A percentile compares a stretch with the other conserved stretches of the same genome.
phyloP scores from a whole-genome alignment of 306 rosid genomes.

The Ziziphus jujuba region DNA sequence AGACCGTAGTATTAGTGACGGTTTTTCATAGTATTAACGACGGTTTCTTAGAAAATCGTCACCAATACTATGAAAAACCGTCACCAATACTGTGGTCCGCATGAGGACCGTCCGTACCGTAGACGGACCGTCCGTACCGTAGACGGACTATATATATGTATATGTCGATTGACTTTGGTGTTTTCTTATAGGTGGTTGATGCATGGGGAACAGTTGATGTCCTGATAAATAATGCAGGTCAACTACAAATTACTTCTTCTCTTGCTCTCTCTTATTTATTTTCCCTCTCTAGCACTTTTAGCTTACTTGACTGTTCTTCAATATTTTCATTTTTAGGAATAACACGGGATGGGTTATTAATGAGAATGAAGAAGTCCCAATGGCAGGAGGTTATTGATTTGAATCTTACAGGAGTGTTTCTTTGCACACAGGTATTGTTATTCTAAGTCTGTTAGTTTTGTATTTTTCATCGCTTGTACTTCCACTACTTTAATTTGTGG shows the following conservation, averaged over 20 bases:
- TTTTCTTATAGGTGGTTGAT: constrained; percentile 71
- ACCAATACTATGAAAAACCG: too few relatives aligned
- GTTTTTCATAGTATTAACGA: too few relatives aligned
- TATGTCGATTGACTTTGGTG: not conserved
- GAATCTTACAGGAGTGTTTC: constrained; percentile 91
- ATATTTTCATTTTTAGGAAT: constrained; percentile 52
- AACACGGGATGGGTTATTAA: constrained; percentile 80
- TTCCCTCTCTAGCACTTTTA: not conserved
- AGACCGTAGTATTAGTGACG: too few relatives aligned
- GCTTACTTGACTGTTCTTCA: not conserved
- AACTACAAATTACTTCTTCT: not conserved
- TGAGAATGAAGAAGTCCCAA: constrained; percentile 97
- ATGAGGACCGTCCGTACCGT: too few relatives aligned
- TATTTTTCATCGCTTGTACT: not conserved
- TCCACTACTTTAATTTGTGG: not conserved
- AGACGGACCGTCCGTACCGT: too few relatives aligned
- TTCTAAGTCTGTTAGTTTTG: not conserved
- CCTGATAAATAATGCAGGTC: constrained; percentile 89
- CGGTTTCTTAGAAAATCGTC: too few relatives aligned
- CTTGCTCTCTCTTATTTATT: not conserved
- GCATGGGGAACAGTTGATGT: constrained; percentile 96
- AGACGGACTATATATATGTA: too few relatives aligned
- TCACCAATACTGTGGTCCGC: too few relatives aligned
- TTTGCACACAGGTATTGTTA: constrained; percentile 73
- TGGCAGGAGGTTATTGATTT: constrained; percentile 96